Conservation (phyloP, 1,284 basidiomycete species). For the Tilletiopsis washingtonensis region DNA sequence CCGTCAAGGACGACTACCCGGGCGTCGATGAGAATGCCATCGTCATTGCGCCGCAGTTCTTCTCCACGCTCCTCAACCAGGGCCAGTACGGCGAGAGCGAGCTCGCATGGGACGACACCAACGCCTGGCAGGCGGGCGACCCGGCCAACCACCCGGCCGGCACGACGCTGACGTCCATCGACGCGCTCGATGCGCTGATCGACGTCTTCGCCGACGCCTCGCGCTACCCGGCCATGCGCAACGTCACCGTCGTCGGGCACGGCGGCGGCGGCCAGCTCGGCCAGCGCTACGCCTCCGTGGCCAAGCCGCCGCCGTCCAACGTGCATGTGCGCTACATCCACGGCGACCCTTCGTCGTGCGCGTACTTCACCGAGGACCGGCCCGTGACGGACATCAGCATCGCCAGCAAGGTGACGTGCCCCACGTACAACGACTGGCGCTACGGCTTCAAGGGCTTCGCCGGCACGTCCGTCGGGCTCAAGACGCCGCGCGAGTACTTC, state of each 20-base stretch:
- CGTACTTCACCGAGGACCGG: constrained; percentile 39
- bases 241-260: constrained; percentile 43
- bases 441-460: constrained; percentile 41
- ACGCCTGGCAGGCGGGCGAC: constrained; percentile 42
- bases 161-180: constrained; percentile 29
- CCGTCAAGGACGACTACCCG: constrained; percentile 13
- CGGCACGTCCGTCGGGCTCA: constrained; percentile 20
- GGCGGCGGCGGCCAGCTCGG: constrained; percentile 45
- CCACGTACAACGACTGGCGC: constrained; percentile 39
- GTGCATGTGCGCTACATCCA: constrained; percentile 34
- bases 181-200: constrained; percentile 36
- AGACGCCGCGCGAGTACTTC: constrained; percentile 32
- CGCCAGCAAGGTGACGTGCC: constrained; percentile 21
- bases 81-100: constrained; percentile 27
- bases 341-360: constrained; percentile 33
- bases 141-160: constrained; percentile 28
- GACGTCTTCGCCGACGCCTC: constrained; percentile 25
- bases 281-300: constrained; percentile 37
- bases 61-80: constrained; percentile 23
- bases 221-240: constrained; percentile 27
- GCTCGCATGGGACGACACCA: constrained; percentile 39
- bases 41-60: constrained; percentile 40
- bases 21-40: constrained; percentile 22
- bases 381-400: constrained; percentile 11
- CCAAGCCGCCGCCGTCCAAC: constrained; percentile 16